Conservation (phyloP, 352 stramenopile species). For the Saprolegnia diclina region DNA sequence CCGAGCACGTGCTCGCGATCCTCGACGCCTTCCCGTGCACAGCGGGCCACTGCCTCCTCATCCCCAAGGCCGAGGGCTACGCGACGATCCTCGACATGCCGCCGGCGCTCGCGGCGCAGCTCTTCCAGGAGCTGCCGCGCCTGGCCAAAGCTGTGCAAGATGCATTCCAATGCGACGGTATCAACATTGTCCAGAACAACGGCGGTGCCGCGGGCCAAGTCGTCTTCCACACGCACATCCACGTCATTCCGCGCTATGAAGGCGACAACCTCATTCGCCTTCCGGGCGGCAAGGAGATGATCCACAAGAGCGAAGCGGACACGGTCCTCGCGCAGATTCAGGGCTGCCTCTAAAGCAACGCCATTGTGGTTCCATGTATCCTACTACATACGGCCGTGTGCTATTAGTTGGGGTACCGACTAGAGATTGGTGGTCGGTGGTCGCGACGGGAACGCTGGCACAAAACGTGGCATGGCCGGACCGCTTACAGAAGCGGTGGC, state of each 20-base stretch:
- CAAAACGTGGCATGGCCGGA: not conserved
- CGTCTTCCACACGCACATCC: conserved; percentile 75
- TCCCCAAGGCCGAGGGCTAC: conserved; percentile 63
- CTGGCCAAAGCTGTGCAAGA: conserved; percentile 68
- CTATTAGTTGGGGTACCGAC: not conserved
- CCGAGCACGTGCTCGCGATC: conserved; percentile 76
- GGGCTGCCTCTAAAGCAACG: conserved; percentile 44
- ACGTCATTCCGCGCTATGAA: conserved; percentile 73
- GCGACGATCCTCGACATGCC: conserved; percentile 58
- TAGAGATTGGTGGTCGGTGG: conserved; percentile 12
- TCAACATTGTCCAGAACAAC: conserved; percentile 86
- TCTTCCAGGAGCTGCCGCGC: conserved; percentile 71
- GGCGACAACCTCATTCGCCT: conserved; percentile 54
- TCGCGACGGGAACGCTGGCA: conserved; percentile 10
- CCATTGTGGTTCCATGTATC: not conserved
- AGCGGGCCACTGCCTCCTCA: conserved; percentile 58
- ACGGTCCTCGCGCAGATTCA: conserved; percentile 74
- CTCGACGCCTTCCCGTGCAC: conserved; percentile 69
- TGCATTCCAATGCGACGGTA: conserved; percentile 54
- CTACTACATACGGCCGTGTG: no score
- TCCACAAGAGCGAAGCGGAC: conserved; percentile 51
- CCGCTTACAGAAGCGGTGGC: not conserved
- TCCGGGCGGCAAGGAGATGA: conserved; percentile 48
- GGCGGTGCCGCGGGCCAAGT: conserved; percentile 51
- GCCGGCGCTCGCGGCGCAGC: conserved; percentile 50